Evolutionary conservation across 768 basidiomycete genomes (phyloP).

Genomic region (Dioszegia aurantiaca): DNA sequence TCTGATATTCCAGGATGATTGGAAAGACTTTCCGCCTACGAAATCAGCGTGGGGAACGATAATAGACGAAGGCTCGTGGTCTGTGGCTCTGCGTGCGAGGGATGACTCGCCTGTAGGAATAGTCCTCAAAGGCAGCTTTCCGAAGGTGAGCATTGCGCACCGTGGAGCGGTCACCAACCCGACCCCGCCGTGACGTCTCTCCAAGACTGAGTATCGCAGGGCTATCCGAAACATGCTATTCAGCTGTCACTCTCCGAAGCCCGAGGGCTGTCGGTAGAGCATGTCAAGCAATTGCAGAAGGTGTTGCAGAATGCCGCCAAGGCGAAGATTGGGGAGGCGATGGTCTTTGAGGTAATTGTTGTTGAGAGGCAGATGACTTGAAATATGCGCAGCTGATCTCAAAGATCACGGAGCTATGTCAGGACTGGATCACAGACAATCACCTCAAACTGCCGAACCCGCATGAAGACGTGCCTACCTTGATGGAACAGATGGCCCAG

Average conservation of each 20-base stretch:
- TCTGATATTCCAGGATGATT: slow-evolving; percentile 33
- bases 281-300: slow-evolving; percentile 34
- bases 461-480: slow-evolving; percentile 30
- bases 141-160: slow-evolving; percentile 29
- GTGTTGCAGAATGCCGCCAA: slow-evolving; percentile 36
- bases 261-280: slow-evolving; percentile 29
- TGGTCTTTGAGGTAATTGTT: slow-evolving; percentile 45
- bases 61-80: slow-evolving; percentile 43
- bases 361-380: not conserved
- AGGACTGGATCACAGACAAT: slow-evolving; percentile 44
- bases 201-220: slow-evolving; percentile 17
- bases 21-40: slow-evolving; percentile 40
- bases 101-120: slow-evolving; percentile 39
- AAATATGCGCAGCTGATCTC: no score
- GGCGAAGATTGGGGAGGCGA: slow-evolving; percentile 28
- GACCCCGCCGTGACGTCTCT: not conserved
- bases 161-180: not conserved
- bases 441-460: slow-evolving; percentile 41
- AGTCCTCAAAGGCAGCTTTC: slow-evolving; percentile 35
- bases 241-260: slow-evolving; percentile 30
- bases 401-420: slow-evolving; percentile 34
- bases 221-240: slow-evolving; percentile 39
- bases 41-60: slow-evolving; percentile 49
- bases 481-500: slow-evolving; percentile 49
- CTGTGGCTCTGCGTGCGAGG: slow-evolving; percentile 25